Evolutionary conservation across 768 basidiomycete species (phyloP), one percentile per base, ranked within the genome.

Genomic region (Psilocybe cyanescens): DNA sequence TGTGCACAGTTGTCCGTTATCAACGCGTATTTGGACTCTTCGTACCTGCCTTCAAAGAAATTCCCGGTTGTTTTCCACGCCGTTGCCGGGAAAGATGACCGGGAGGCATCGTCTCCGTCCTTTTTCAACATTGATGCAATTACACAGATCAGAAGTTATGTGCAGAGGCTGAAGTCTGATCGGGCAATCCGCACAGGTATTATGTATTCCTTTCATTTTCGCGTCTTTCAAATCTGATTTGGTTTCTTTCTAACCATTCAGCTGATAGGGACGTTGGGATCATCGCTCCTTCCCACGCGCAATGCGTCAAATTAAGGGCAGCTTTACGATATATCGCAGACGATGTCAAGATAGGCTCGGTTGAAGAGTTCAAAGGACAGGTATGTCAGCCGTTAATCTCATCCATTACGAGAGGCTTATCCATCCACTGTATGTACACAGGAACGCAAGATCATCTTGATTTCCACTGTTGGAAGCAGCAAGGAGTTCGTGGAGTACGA

Each of bases 61-160:
- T 89, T 88, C 71, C 88, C 89, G 0, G 72, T 90, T 45, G 71
- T 90, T 1, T 88, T 90, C 72, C 85, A 89, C 68, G 78, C 82
- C 2, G 74, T 89, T 11, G 66, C 74, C 14, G 89, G 89, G 16
- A 83, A 83, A 64, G 88, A 91, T 65, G 81, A 83, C 28, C 81
- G 87, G n/a, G 88, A 91, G 67, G 81, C 83, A 2, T 79, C 82
- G 0, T 90, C 88, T 0, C 89, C 88, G 1, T 90, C 87, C 0
- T 90, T 88, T 71, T 90, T 90, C 77, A 91, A 91, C 60, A 80
- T 85, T 39, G 80, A 85, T 30, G 88, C 90, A 64, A 79, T 78
- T 0, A 68, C 81, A 0, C 80, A 83, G 48, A 84, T 89, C 49
- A 83, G 81, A 63, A 64, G 68, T 0, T 90, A 89, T 60, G 72